Base-by-base conservation (phyloP, 2,329 filamentous ascomycete species). In the Aspergillus sclerotialis region DNA sequence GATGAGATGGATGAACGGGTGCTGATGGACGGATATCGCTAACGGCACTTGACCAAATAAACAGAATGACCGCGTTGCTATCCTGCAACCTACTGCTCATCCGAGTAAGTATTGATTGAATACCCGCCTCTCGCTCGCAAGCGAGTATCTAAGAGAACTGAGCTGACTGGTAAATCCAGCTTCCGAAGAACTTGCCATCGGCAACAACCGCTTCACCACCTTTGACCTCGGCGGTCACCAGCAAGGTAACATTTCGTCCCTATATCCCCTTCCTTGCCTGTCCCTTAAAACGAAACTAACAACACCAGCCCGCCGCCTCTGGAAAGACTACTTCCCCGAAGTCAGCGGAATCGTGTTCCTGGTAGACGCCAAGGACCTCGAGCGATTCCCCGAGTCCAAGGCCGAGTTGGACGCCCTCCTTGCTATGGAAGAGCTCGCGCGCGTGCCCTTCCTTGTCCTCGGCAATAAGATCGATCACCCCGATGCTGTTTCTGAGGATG, bases 391-490 rank as follows among this genome's bases (percentile, higher is more conserved):
- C 54, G 92, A 98, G 72, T 84, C 88, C 58, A 96, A 96, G 73
- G 90, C 84, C 53, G 92, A 98, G 72, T 84, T 98, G 44, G 92
- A 98, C 59, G 88, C 85, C 35, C 83, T 96, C 33, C 76, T 98
- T 49, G 80, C 85, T 43, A 95, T 98, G 90, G 92, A 98, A 69
- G 90, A 96, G 61, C 78, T 98, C 25, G 72, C 79, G 61, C 95
- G 94, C 74, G 92, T 94, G 7, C 92, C 92, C 35, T 96, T 96
- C 65, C 78, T 96, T 42, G 80, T 98, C 52, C 78, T 98, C 45
- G 92, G 92, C 53, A 98, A 98, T 80, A 98, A 98, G 80, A 98
- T 98, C 64, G 92, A 98, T 65, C 89, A 96, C 71, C 89, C 89
- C 35, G 84, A 93, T 51, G 92, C 92, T 44, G 82, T 96, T 35